Conservation (phyloP, 805 yeast genomes). For the Osmozyma mogii region DNA sequence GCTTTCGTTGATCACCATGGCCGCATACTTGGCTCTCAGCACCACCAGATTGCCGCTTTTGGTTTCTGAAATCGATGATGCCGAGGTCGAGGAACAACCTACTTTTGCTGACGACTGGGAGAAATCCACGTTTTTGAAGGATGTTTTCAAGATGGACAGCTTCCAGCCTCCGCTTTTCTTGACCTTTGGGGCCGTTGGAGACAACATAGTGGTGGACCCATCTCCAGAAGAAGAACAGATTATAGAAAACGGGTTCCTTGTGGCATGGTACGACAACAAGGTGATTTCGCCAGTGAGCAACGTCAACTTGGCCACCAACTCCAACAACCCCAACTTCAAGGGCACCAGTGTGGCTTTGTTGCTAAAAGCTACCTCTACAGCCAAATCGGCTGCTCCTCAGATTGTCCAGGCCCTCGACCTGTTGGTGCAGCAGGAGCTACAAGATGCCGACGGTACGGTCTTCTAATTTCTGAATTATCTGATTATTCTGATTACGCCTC, state of each 20-base stretch:
- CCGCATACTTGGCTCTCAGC: constrained; percentile 72
- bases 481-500: too few relatives aligned
- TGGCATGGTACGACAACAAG: constrained; percentile 63
- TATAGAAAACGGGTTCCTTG: constrained; percentile 71
- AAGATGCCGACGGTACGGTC: too few relatives aligned
- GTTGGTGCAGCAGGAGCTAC: constrained; percentile 35
- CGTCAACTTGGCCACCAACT: constrained; percentile 49
- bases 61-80: constrained; percentile 54
- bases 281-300: constrained; percentile 69
- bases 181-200: constrained; percentile 68
- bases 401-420: constrained; percentile 54
- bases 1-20: constrained; percentile 68
- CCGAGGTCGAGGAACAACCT: constrained; percentile 79
- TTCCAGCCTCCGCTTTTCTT: constrained; percentile 72
- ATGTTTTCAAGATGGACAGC: constrained; percentile 16
- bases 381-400: constrained; percentile 51
- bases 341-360: constrained; percentile 47
- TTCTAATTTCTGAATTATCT: too few relatives aligned
- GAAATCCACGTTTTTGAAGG: constrained; percentile 40
- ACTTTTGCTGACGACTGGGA: constrained; percentile 87
- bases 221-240: constrained; percentile 84
- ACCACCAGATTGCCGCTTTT: constrained; percentile 71
- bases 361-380: constrained; percentile 47
- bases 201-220: constrained; percentile 71
- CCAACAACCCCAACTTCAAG: constrained; percentile 38